These are phyloP conservation scores for Gossypium schwendimanii DNA, from an alignment of 441 rosid genomes.

Conservation along the genomic window DNA sequence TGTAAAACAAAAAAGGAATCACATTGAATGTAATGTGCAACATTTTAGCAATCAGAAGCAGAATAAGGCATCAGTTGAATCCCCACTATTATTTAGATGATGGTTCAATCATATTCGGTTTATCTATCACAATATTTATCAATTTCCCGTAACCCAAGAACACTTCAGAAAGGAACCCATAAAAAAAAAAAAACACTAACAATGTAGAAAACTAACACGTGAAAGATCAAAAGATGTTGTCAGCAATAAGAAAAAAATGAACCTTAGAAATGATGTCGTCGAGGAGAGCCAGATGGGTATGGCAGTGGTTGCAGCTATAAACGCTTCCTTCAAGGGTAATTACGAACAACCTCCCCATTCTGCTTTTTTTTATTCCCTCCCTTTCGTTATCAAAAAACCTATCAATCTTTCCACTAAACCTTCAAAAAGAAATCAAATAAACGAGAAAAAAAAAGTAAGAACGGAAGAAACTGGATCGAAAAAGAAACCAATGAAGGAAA, in stretches of 20 bases:
- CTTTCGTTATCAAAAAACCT: not conserved
- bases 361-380: not conserved
- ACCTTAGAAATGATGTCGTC: slow-evolving; percentile 66
- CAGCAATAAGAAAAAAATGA: not conserved
- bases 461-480: not conserved
- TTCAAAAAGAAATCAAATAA: not conserved
- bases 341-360: slow-evolving; percentile 70
- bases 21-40: not conserved
- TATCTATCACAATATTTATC: not conserved
- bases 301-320: slow-evolving; percentile 72
- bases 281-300: slow-evolving; percentile 44
- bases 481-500: not conserved
- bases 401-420: not conserved
- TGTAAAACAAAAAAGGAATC: not conserved
- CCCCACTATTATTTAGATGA: not conserved
- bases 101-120: not conserved
- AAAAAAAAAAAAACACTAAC: not conserved
- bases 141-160: not conserved
- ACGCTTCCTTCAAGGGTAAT: slow-evolving; percentile 47
- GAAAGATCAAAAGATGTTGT: slow-evolving; percentile 3
- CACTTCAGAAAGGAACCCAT: not conserved
- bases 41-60: not conserved
- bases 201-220: not conserved
- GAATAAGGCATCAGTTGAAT: not conserved
- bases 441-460: not conserved